Evolutionary conservation across 2,329 filamentous ascomycete genomes (phyloP).

Genomic region (Celoporthe dispersa): DNA sequence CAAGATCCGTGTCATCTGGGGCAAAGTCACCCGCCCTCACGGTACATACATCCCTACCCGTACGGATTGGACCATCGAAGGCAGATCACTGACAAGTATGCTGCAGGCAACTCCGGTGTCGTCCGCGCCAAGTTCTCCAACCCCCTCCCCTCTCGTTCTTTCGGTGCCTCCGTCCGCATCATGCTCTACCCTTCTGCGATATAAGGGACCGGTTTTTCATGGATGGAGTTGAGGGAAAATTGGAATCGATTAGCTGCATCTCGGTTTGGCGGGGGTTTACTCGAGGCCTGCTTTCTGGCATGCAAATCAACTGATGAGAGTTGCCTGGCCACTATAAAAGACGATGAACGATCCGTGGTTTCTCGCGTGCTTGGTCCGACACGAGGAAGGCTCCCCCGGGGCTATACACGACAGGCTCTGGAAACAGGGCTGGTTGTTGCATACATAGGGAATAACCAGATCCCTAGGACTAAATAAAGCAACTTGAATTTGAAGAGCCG

Average conservation of each 20-base stretch:
- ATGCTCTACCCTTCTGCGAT: constrained; percentile 99
- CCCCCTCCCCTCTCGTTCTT: constrained; percentile 95
- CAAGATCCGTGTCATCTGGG: constrained; percentile 99
- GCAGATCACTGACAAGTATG: constrained; percentile 16
- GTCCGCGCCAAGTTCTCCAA: constrained; percentile 96
- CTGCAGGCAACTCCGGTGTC: constrained; percentile 89
- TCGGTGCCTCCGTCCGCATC: constrained; percentile 93
- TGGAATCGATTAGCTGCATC: constrained; percentile 34
- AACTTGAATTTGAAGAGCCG: constrained; percentile 29
- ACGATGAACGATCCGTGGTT: constrained; percentile 29
- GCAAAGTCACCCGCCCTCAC: constrained; percentile 95
- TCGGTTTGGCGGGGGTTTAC: constrained; percentile 30
- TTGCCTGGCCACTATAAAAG: constrained; percentile 28
- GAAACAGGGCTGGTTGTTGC: constrained; percentile 24
- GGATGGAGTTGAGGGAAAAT: constrained; percentile 35
- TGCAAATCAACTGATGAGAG: constrained; percentile 30
- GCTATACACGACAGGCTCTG: constrained; percentile 23
- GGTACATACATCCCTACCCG: constrained; percentile 59
- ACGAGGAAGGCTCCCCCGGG: constrained; percentile 27
- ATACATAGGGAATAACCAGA: constrained; percentile 27
- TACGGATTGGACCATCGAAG: constrained; percentile 26
- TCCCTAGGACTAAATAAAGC: constrained; percentile 30
- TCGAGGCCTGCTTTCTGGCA: constrained; percentile 30
- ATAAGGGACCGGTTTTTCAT: constrained; percentile 64
- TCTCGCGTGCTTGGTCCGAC: constrained; percentile 32